Evolutionary conservation across 495 filamentous ascomycete species (phyloP).

Genomic region (Aspergillus carlsbadensis): DNA sequence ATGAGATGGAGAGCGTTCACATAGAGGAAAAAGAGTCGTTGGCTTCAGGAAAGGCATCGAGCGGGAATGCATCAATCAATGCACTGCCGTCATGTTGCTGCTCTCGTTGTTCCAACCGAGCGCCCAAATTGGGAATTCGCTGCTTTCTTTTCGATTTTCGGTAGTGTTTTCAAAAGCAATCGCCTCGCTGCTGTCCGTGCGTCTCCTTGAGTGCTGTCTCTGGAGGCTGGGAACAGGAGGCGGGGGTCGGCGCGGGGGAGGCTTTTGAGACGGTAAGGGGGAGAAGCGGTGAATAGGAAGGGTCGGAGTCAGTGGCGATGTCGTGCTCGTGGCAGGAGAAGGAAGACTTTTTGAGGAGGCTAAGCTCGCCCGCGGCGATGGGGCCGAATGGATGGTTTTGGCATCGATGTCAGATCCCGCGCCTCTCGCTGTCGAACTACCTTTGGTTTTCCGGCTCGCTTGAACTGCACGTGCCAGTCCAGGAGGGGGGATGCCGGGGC

Average conservation of each 20-base stretch:
- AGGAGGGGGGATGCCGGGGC: conserved; percentile 31
- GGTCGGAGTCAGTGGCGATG: conserved; percentile 46
- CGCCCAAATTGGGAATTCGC: conserved; percentile 42
- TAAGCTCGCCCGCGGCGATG: conserved; percentile 35
- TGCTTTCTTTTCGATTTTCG: conserved; percentile 23
- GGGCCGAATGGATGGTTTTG: conserved; percentile 33
- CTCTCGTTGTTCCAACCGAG: conserved; percentile 40
- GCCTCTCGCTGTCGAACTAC: conserved; percentile 29
- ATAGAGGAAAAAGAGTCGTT: neutral
- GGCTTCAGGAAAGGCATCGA: neutral
- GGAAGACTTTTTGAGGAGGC: conserved; percentile 41
- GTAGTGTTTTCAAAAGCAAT: conserved; percentile 31
- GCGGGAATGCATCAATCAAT: conserved; percentile 22
- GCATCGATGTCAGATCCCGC: conserved; percentile 38
- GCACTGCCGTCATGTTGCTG: conserved; percentile 34
- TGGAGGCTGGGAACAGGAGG: conserved; percentile 39
- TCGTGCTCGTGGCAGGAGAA: conserved; percentile 37
- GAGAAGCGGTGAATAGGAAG: conserved; percentile 48
- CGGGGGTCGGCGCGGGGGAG: conserved; percentile 37
- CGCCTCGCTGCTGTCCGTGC: conserved; percentile 47
- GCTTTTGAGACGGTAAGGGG: conserved; percentile 39
- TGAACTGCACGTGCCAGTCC: conserved; percentile 25
- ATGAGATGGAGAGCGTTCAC: neutral
- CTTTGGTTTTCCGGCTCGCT: conserved; percentile 28
- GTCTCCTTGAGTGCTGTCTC: conserved; percentile 40